Evolutionary conservation across 2,329 filamentous ascomycete species (phyloP), one percentile per base, ranked within the genome.

Genomic region (Diplodia corticola): DNA sequence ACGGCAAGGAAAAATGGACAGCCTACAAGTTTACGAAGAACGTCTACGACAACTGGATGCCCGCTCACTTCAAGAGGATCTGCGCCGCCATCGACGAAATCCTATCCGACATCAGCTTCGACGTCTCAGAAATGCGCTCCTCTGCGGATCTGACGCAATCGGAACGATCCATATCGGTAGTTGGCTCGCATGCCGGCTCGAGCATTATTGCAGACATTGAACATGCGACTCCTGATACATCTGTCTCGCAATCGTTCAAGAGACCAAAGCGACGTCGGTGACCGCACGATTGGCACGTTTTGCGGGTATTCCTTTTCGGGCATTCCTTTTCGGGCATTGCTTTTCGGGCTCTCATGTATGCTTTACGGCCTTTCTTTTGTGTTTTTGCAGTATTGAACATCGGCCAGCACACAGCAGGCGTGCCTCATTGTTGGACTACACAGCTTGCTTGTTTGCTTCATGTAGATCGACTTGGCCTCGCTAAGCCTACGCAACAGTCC

Each of bases 21-120:
- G 60, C 68, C 20, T 69, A 70, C 20, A 69, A 46, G 12, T 70
- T 70, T 30, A 33, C 30, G 30, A 33, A 33, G 30, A 33, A 33
- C 30, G 6, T 33, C 30, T 33, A 33, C 30, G 30, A 65, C 22
- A 46, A 65, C 60, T 69, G 60, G 69, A 48, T 70, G 64, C 66
- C 67, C 13, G 60, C 50, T 17, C 67, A 69, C 46, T 68, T 70
- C 3, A 44, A 67, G 48, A 65, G 67, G 40, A 66, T 71, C 28
- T 66, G 65, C 50, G 67, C 64, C 6, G 64, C 61, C 20, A 69
- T 70, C 35, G 59, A 70, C 49, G 40, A 65, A 13, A 53, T 71
- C 35, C 40, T 40, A 6, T 2, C 24, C 40, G 28, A 20, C 22
- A n/a, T 35, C 24, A 30, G 7, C 40, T 61, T 61, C n/a, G 57